A percentile compares a stretch with the other conserved stretches of the same genome.
phyloP scores from a whole-genome alignment of 148 eudicot genomes.

The Camellia sinensis region DNA sequence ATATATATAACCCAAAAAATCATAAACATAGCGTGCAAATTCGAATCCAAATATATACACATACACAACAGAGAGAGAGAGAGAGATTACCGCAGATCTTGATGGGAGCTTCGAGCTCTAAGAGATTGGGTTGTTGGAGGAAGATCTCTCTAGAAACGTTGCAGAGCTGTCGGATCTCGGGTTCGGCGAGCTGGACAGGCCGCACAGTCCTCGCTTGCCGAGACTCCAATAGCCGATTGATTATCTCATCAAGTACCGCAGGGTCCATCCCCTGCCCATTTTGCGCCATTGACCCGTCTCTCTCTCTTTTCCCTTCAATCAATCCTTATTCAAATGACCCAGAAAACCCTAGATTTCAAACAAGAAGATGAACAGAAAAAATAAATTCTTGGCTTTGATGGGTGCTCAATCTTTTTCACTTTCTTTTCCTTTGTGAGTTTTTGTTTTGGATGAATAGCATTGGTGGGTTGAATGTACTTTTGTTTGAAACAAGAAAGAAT shows the following conservation, averaged over 20 bases:
- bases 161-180: constrained; percentile 35
- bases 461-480: background rate
- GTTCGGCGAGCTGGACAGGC: constrained; percentile 37
- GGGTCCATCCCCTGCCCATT: constrained; percentile 29
- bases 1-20: background rate
- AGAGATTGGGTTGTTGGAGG: constrained; percentile 36
- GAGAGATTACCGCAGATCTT: constrained; percentile 32
- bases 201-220: constrained; percentile 27
- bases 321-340: background rate
- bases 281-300: constrained; percentile 15
- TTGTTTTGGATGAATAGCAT: background rate
- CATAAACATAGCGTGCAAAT: background rate
- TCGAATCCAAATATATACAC: background rate
- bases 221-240: constrained; percentile 33
- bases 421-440: background rate
- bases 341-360: background rate
- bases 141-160: constrained; percentile 28
- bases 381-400: background rate
- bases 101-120: constrained; percentile 39
- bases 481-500: too few relatives aligned
- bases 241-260: constrained; percentile 29
- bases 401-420: background rate
- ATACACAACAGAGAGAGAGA: background rate
- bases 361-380: background rate
- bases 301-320: background rate